Conservation (phyloP, 208 protist genomes). For the Leishmania guyanensis region DNA sequence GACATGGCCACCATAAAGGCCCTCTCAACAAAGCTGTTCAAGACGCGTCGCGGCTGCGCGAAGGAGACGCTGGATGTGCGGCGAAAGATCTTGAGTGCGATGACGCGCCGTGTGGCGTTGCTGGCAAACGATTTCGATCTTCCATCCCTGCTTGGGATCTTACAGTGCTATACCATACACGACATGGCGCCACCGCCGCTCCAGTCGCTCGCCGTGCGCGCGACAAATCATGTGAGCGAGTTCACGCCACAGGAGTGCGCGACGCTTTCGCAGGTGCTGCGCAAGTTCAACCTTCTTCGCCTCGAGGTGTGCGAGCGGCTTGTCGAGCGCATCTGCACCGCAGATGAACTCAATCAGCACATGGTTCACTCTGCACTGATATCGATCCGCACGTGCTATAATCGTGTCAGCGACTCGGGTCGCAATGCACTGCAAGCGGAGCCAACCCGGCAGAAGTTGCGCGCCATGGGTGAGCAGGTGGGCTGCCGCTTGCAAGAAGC, state of each 20-base stretch:
- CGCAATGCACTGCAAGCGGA: conserved; percentile 85
- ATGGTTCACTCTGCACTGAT: conserved; percentile 81
- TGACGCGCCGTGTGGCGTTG: conserved; percentile 72
- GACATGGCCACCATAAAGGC: conserved; percentile 87
- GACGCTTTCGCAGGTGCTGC: conserved; percentile 78
- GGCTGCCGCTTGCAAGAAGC: conserved; percentile 81
- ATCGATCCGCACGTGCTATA: conserved; percentile 72
- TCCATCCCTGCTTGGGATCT: conserved; percentile 79
- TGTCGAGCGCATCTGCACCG: conserved; percentile 75
- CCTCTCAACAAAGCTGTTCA: conserved; percentile 88
- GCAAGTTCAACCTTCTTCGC: conserved; percentile 76
- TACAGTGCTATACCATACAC: conserved; percentile 91
- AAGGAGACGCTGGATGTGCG: conserved; percentile 85
- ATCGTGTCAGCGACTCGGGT: conserved; percentile 75
- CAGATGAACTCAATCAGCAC: conserved; percentile 82
- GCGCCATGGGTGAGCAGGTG: conserved; percentile 85
- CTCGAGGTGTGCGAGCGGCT: conserved; percentile 88
- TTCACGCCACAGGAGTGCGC: conserved; percentile 89
- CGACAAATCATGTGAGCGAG: conserved; percentile 84
- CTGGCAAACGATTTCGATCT: conserved; percentile 91
- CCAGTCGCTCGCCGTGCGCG: conserved; percentile 79
- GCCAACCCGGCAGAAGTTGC: conserved; percentile 84
- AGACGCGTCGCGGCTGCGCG: conserved; percentile 77
- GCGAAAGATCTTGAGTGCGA: conserved; percentile 76
- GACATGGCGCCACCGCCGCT: conserved; percentile 77